These are phyloP conservation scores for Novymonas esmeraldas DNA, from an alignment of 208 protist genomes.

Conservation along the genomic window DNA sequence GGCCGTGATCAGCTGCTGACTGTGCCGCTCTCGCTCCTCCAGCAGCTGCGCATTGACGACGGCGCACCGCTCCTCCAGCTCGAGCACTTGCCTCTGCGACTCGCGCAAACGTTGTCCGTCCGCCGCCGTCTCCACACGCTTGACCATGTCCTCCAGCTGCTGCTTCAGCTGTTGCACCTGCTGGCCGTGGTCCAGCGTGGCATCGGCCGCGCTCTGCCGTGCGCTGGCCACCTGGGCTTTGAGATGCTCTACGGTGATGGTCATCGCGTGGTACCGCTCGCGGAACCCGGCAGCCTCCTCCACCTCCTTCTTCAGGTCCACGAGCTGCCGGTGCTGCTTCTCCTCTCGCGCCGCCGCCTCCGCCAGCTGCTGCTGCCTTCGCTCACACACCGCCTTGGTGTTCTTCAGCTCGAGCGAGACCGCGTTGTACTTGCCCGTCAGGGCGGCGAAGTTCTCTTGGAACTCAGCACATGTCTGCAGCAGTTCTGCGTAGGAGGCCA, in stretches of 20 bases:
- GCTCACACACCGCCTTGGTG: constrained; percentile 34
- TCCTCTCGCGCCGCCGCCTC: constrained; percentile 43
- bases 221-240: constrained; percentile 61
- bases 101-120: constrained; percentile 45
- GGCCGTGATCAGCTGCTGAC: constrained; percentile 66
- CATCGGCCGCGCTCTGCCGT: constrained; percentile 47
- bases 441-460: constrained; percentile 77
- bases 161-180: constrained; percentile 70
- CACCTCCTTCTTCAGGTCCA: constrained; percentile 47
- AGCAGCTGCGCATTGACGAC: constrained; percentile 44
- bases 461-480: constrained; percentile 81
- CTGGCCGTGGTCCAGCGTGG: constrained; percentile 61
- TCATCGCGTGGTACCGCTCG: constrained; percentile 46
- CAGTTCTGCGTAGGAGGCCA: constrained; percentile 80
- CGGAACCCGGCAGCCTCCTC: constrained; percentile 46
- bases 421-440: constrained; percentile 73
- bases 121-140: constrained; percentile 56
- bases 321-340: constrained; percentile 37
- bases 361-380: constrained; percentile 37
- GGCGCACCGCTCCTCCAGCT: constrained; percentile 70
- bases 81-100: constrained; percentile 55
- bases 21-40: constrained; percentile 63
- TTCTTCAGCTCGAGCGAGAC: constrained; percentile 49
- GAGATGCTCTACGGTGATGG: constrained; percentile 55
- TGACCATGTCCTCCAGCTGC: constrained; percentile 68